Conservation (phyloP, 2,329 filamentous ascomycete species). For the Penicillium sp. region DNA sequence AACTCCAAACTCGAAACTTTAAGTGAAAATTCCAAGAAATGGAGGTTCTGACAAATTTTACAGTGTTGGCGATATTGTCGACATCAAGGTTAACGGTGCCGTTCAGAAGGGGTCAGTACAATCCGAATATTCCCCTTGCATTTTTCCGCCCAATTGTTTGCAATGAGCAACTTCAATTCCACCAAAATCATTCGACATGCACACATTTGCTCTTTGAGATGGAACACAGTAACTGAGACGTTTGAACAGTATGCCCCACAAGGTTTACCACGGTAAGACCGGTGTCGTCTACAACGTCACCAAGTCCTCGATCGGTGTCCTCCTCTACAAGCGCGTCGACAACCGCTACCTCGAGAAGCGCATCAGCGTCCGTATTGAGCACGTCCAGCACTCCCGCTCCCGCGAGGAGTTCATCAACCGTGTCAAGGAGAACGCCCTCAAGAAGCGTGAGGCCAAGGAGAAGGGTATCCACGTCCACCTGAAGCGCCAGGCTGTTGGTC, state of each 20-base stretch:
- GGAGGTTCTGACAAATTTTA: constrained; percentile 45
- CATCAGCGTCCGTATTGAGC: constrained; percentile 98
- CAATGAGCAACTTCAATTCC: neutral
- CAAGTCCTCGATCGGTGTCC: constrained; percentile 95
- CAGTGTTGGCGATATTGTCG: constrained; percentile 96
- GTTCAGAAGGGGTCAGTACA: constrained; percentile 89
- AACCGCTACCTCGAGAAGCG: constrained; percentile 99
- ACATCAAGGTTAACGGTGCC: constrained; percentile 98
- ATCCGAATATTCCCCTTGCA: constrained; percentile 11
- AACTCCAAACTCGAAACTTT: constrained; percentile 17
- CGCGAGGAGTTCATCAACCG: constrained; percentile 94
- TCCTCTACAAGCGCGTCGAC: constrained; percentile 99
- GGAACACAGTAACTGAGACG: constrained; percentile 15
- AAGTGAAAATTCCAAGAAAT: constrained; percentile 12
- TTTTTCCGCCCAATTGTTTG: neutral
- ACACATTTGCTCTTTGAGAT: neutral
- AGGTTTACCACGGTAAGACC: constrained; percentile 99
- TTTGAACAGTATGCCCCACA: constrained; percentile 82
- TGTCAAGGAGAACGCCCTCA: constrained; percentile 92
- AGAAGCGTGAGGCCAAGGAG: constrained; percentile 90
- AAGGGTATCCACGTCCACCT: constrained; percentile 84
- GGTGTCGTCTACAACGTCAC: constrained; percentile 99
- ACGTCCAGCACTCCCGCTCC: constrained; percentile 91
- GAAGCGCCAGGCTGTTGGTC: constrained; percentile 82
- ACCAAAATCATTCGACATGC: neutral